Conservation (phyloP, 169 alveolate species). For the Plasmodium relictum region DNA sequence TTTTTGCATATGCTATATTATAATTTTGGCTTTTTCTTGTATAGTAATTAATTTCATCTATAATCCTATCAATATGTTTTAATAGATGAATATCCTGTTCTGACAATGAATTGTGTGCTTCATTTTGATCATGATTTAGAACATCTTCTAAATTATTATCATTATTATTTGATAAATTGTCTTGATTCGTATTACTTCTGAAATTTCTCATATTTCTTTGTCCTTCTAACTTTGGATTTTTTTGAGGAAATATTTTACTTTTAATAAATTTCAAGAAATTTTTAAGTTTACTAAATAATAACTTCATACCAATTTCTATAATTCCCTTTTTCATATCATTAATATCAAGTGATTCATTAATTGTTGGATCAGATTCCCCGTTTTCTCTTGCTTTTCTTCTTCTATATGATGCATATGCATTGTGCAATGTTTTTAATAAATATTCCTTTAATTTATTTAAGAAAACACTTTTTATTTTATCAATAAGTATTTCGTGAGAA, state of each 20-base stretch:
- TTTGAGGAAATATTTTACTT: conserved; percentile 19
- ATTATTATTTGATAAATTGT: neutral
- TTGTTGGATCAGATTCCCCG: conserved; percentile 1
- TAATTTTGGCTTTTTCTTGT: conserved; percentile 4
- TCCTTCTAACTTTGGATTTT: neutral
- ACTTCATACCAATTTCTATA: conserved; percentile 34
- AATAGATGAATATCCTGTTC: conserved; percentile 6
- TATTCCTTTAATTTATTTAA: conserved; percentile 27
- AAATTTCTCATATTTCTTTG: neutral
- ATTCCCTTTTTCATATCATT: conserved; percentile 57
- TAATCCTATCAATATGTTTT: conserved; percentile 18
- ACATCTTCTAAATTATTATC: neutral
- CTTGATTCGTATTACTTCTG: neutral
- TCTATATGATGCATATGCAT: conserved; percentile 31
- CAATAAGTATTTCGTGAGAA: conserved; percentile 24
- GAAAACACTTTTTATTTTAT: neutral
- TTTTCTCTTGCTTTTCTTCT: conserved; percentile 30
- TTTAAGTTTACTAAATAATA: conserved; percentile 23
- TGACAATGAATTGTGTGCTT: neutral
- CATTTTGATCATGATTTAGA: neutral
- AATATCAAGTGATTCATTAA: conserved; percentile 1
- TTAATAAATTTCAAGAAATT: conserved; percentile 9
- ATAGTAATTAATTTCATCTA: conserved; percentile 47
- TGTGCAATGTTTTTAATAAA: conserved; percentile 20
- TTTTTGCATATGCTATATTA: neutral